A percentile compares a stretch with the other conserved stretches of the same genome.
These are phyloP conservation scores for Chrysanthemum lavandulifolium DNA, from an alignment of 129 eudicot species.

Conservation along the genomic window DNA sequence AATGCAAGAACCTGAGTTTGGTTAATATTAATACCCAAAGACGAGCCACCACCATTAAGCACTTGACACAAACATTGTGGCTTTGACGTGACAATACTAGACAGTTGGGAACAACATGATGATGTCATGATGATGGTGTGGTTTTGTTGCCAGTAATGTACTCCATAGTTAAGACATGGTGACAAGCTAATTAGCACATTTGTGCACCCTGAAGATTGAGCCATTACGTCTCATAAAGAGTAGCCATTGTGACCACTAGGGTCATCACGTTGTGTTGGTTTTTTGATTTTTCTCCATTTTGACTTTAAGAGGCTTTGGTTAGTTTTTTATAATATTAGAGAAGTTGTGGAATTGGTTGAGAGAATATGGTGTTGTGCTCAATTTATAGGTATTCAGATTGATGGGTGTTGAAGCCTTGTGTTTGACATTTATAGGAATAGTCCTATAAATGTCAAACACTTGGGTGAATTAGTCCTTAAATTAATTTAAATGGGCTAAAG, in stretches of 20 bases:
- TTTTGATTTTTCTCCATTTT: not conserved
- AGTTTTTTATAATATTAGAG: too few species aligned
- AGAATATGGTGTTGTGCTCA: not conserved
- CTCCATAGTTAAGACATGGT: constrained; percentile 46
- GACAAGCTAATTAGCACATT: constrained; percentile 37
- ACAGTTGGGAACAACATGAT: constrained; percentile 45
- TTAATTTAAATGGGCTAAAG: too few species aligned
- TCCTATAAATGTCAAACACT: too few species aligned
- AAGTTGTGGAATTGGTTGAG: not conserved
- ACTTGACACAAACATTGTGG: constrained; percentile 64
- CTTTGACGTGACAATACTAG: constrained; percentile 38
- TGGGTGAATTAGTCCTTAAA: too few species aligned
- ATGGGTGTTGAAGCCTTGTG: too few species aligned
- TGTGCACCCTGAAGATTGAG: constrained; percentile 39
- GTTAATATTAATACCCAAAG: constrained; percentile 44
- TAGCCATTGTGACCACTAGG: constrained; percentile 4
- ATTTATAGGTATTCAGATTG: too few species aligned
- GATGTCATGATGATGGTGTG: too few species aligned
- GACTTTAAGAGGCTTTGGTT: not conserved
- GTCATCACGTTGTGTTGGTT: constrained; percentile 18
- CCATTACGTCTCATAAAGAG: constrained; percentile 24
- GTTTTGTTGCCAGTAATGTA: not conserved
- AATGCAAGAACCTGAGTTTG: constrained; percentile 53
- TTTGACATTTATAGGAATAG: too few species aligned
- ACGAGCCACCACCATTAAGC: constrained; percentile 36